Evolutionary conservation across 1,284 basidiomycete species (phyloP), one percentile per base, ranked within the genome.

Genomic region (Flammula alnicola): DNA sequence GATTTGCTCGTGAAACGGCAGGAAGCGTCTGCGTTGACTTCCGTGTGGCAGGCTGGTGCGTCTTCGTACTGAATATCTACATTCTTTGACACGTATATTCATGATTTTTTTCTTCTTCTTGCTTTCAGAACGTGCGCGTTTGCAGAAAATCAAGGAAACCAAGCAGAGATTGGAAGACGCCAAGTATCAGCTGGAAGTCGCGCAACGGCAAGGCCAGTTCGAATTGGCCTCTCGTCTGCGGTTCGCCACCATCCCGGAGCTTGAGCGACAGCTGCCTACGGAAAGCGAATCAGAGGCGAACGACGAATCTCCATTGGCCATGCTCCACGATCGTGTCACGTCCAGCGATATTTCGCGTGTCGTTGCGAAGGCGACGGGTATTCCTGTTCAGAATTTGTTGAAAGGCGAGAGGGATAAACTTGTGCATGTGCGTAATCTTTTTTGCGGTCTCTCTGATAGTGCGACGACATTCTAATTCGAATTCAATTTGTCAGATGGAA

Each of bases 351-450:
- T 97, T 50, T 86, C 95, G 0, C 75, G 88, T 4, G 95, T 97
- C 14, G 86, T 94, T 4, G 91, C 90, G n/a, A 89, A 86, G 64
- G 80, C 88, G 1, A 97, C 95, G 0, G 95, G 95, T 11, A 95
- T 98, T 32, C 95, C 95, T 0, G 92, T 96, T 1, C 83, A 90
- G 65, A 94, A 89, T 60, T 71, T 98, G 46, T 70, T 97, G 57
- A 91, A 92, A 65, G 94, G 94, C 11, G 95, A 97, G 68, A 75
- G 89, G 51, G 92, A 97, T 65, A 91, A 91, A 56, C 75, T 98
- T 23, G 84, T 97, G n/a, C 85, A 94, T 71, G 90, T 91, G 57
- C 49, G 86, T 75, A n/a, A n/a, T 3, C 38, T 23, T 33, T 26
- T 33, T 17, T 19, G 48, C 14, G 11, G 2, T 44, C 25, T 16